These are phyloP conservation scores for Porogramme epimiltina DNA, from an alignment of 1,284 basidiomycete genomes.

Conservation along the genomic window DNA sequence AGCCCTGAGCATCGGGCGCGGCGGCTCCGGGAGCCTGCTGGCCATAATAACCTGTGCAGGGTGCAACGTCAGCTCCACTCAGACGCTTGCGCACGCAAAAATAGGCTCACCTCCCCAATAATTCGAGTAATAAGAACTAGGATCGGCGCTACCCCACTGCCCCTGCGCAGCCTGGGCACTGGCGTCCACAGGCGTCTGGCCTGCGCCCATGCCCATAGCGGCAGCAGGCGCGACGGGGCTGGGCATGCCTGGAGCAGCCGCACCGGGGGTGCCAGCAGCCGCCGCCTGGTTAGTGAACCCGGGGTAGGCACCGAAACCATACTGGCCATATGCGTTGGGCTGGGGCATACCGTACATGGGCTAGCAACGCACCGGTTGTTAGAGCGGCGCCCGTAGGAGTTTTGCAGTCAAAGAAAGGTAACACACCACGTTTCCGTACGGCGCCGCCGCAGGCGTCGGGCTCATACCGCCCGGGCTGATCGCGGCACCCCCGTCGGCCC, in stretches of 20 bases:
- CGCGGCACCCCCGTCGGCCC: conserved; percentile 68
- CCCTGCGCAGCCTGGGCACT: conserved; percentile 61
- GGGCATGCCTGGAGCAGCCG: conserved; percentile 68
- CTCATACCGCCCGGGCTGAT: conserved; percentile 57
- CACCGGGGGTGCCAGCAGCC: conserved; percentile 63
- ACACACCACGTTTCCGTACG: conserved; percentile 76
- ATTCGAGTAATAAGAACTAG: conserved; percentile 76
- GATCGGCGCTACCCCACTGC: conserved; percentile 70
- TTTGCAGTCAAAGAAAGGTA: neutral
- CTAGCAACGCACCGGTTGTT: conserved; percentile 36
- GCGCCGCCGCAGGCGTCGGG: conserved; percentile 64
- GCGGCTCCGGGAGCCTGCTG: conserved; percentile 66
- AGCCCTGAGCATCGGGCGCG: conserved; percentile 58
- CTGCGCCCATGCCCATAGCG: conserved; percentile 56
- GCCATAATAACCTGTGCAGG: conserved; percentile 68
- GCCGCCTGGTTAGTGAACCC: conserved; percentile 68
- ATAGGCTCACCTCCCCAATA: conserved; percentile 77
- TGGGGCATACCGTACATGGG: conserved; percentile 89
- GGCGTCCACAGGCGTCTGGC: conserved; percentile 53
- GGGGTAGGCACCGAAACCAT: conserved; percentile 73
- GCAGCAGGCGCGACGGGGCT: conserved; percentile 55
- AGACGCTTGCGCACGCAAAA: too few species aligned
- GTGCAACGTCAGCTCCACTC: conserved; percentile 1
- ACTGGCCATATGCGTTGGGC: conserved; percentile 77
- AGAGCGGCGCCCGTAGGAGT: neutral